These are phyloP conservation scores for Blastocystis hominis DNA, from an alignment of 352 stramenopile genomes.

Conservation along the genomic window DNA sequence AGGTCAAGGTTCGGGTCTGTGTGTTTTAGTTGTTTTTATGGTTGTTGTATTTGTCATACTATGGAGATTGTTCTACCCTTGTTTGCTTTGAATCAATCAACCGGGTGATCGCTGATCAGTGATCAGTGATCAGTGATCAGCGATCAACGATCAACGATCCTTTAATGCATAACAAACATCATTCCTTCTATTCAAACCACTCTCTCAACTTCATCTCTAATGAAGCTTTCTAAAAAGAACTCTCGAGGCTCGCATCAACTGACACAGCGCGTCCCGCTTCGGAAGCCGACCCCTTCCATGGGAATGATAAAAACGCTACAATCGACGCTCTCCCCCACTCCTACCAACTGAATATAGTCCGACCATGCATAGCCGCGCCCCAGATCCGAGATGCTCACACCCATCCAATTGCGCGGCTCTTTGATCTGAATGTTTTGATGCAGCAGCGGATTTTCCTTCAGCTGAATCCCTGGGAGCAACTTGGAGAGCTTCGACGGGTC, in stretches of 20 bases:
- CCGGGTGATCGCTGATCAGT: neutral
- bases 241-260: neutral
- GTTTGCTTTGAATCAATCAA: neutral
- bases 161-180: too few relatives aligned
- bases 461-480: neutral
- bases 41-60: conserved; percentile 45
- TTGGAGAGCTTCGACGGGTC: neutral
- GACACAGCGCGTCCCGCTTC: too few relatives aligned
- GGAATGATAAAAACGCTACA: conserved; percentile 41
- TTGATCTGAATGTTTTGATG: neutral
- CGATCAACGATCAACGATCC: neutral
- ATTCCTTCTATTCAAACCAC: too few relatives aligned
- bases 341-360: conserved; percentile 39
- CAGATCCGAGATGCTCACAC: conserved; percentile 21
- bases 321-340: neutral
- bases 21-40: conserved; percentile 54
- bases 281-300: neutral
- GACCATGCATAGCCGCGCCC: conserved; percentile 27
- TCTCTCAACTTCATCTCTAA: neutral
- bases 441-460: neutral
- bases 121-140: neutral
- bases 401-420: conserved; percentile 42
- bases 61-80: conserved; percentile 4
- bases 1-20: neutral
- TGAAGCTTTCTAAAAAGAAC: neutral